These are phyloP conservation scores for Haberlea rhodopensis DNA, from an alignment of 257 asterid species.

Conservation along the genomic window DNA sequence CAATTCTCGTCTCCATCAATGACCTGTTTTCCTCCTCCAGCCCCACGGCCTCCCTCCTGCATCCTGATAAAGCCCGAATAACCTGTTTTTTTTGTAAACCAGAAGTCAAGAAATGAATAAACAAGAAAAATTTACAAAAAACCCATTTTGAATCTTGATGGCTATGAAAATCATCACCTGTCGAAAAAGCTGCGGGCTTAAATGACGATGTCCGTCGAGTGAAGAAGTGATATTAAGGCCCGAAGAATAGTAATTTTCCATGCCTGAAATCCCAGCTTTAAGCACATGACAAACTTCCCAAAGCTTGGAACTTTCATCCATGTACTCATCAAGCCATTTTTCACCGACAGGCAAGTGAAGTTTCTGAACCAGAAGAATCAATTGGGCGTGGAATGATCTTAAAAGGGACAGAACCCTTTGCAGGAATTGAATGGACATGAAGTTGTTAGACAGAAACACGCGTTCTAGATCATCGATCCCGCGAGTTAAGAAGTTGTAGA, in stretches of 20 bases:
- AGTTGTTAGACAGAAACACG: constrained; percentile 53
- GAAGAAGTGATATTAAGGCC: constrained; percentile 54
- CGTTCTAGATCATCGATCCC: constrained; percentile 88
- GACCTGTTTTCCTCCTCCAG: constrained; percentile 74
- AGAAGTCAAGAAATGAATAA: constrained; percentile 15
- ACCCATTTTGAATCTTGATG: not conserved
- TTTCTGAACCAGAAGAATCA: constrained; percentile 69
- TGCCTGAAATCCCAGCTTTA: constrained; percentile 60
- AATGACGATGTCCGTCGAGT: constrained; percentile 51
- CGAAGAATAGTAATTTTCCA: constrained; percentile 65
- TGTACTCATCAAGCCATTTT: constrained; percentile 94
- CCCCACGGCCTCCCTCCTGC: constrained; percentile 72
- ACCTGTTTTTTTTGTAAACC: constrained; percentile 47
- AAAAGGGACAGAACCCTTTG: constrained; percentile 68
- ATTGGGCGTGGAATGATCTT: constrained; percentile 74
- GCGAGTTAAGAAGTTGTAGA: constrained; percentile 64
- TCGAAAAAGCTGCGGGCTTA: constrained; percentile 61
- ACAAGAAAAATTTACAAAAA: not conserved
- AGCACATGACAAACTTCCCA: constrained; percentile 87
- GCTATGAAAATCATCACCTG: constrained; percentile 43
- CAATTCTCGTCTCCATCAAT: constrained; percentile 78
- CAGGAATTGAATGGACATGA: constrained; percentile 84
- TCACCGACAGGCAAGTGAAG: constrained; percentile 86
- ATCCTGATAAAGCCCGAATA: constrained; percentile 59
- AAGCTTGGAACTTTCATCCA: constrained; percentile 90